Evolutionary conservation across 2,329 filamentous ascomycete genomes (phyloP).

Genomic region (Fusarium tricinctum): DNA sequence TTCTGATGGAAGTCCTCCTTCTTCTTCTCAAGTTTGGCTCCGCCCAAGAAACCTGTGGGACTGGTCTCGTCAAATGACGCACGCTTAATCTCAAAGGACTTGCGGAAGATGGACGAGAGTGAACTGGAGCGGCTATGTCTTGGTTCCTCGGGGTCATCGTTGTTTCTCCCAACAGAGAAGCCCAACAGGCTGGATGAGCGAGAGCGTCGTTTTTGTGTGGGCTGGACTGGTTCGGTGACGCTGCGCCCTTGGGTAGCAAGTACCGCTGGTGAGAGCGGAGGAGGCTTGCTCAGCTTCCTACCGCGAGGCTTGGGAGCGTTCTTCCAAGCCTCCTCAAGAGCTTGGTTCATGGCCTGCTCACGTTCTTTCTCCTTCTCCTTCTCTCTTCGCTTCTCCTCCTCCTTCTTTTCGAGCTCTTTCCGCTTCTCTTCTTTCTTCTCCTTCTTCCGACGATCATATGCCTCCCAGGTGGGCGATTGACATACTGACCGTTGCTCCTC

Average conservation of each 20-base stretch:
- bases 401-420: constrained; percentile 57
- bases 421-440: constrained; percentile 65
- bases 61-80: constrained; percentile 52
- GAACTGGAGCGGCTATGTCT: constrained; percentile 56
- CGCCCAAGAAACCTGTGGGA: constrained; percentile 58
- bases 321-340: constrained; percentile 46
- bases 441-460: constrained; percentile 66
- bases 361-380: constrained; percentile 39
- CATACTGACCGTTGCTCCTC: constrained; percentile 61
- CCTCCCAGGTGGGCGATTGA: constrained; percentile 74
- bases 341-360: constrained; percentile 36
- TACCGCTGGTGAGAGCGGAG: constrained; percentile 43
- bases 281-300: constrained; percentile 53
- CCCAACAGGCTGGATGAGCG: constrained; percentile 50
- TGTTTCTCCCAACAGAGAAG: constrained; percentile 40
- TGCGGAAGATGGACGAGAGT: constrained; percentile 54
- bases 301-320: constrained; percentile 44
- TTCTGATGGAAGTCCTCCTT: constrained; percentile 53
- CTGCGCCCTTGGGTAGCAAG: constrained; percentile 36
- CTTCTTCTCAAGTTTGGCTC: constrained; percentile 58
- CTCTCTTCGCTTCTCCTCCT: constrained; percentile 51
- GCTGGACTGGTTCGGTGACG: constrained; percentile 32
- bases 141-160: constrained; percentile 42
- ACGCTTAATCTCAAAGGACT: constrained; percentile 55
- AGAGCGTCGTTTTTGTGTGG: constrained; percentile 43